These are phyloP conservation scores for Brassica incana DNA, from an alignment of 345 rosid genomes.

Conservation along the genomic window DNA sequence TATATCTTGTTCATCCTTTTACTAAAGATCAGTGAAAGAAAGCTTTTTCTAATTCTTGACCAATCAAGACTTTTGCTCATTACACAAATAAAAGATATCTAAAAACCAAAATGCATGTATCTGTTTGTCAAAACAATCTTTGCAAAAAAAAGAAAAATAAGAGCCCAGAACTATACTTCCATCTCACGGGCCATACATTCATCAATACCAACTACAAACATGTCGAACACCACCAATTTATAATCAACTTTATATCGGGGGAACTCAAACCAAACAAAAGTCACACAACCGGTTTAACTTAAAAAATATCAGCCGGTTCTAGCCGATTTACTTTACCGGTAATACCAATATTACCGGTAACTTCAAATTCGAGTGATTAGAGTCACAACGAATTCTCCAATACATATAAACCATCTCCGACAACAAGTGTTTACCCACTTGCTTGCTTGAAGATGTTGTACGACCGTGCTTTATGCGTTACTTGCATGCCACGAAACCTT, in stretches of 20 bases:
- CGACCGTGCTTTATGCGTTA: not conserved
- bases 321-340: not conserved
- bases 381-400: not conserved
- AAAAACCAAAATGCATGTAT: not conserved
- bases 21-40: not conserved
- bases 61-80: not conserved
- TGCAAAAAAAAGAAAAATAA: not conserved
- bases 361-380: not conserved
- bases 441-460: not conserved
- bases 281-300: not conserved
- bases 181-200: slow-evolving; percentile 25
- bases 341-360: slow-evolving; percentile 16
- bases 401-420: not conserved
- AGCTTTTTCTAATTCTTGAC: not conserved
- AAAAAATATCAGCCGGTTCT: slow-evolving; percentile 8
- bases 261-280: slow-evolving; percentile 22
- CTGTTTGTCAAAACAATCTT: not conserved
- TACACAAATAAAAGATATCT: not conserved
- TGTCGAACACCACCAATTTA: slow-evolving; percentile 8
- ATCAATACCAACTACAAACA: slow-evolving; percentile 15
- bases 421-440: not conserved
- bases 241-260: not conserved
- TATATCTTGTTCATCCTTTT: slow-evolving; percentile 36
- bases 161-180: slow-evolving; percentile 30
- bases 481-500: not conserved